A percentile compares a stretch with the other conserved stretches of the same genome.
Conservation (phyloP, 2,329 filamentous ascomycete species). For the Apiospora pterosperma region DNA sequence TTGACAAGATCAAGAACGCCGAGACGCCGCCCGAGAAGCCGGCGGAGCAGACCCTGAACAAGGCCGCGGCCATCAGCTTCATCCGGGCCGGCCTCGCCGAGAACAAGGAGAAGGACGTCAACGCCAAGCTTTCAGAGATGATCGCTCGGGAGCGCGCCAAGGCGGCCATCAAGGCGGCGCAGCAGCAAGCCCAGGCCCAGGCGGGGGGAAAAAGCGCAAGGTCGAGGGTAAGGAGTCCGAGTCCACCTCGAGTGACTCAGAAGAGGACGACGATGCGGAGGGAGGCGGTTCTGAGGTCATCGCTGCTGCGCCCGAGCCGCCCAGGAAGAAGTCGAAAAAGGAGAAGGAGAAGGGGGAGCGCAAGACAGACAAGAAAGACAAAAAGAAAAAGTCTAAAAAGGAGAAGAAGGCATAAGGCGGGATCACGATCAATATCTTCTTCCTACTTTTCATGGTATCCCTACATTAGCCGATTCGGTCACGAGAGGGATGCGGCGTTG, state of each 20-base stretch:
- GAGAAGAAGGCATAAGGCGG: neutral
- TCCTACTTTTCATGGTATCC: neutral
- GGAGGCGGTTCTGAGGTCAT: neutral
- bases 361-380: conserved; percentile 5
- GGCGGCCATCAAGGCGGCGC: conserved; percentile 40
- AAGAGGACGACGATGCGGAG: neutral
- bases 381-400: conserved; percentile 6
- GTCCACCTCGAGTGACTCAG: conserved; percentile 17
- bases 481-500: neutral
- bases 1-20: conserved; percentile 80
- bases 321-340: conserved; percentile 6
- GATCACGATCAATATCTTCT: neutral
- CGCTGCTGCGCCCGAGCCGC: neutral
- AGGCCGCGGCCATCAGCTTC: conserved; percentile 74
- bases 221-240: conserved; percentile 31
- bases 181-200: conserved; percentile 24
- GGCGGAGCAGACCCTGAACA: conserved; percentile 58
- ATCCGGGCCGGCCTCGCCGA: conserved; percentile 72
- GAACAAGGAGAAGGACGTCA: conserved; percentile 48
- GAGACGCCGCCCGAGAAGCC: conserved; percentile 61
- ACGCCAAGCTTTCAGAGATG: conserved; percentile 50
- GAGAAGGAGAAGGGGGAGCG: neutral
- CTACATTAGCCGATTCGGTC: neutral
- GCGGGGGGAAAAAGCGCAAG: conserved; percentile 25
- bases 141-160: conserved; percentile 55